These are phyloP conservation scores for Fusarium pseudograminearum DNA, from an alignment of 2,329 filamentous ascomycete species.

Conservation along the genomic window DNA sequence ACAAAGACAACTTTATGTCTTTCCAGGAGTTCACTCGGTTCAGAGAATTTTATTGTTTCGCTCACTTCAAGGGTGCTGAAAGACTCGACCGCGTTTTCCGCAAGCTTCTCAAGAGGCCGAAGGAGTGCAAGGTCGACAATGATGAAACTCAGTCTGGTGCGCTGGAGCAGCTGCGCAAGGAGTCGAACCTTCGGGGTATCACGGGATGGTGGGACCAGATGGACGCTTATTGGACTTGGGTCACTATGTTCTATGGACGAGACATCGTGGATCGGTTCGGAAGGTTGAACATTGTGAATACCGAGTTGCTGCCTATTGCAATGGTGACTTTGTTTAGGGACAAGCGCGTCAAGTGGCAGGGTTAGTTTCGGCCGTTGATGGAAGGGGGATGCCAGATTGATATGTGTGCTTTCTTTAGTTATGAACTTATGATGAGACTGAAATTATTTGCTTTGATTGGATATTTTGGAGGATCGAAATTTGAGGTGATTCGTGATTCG, in stretches of 20 bases:
- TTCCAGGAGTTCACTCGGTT: conserved; percentile 59
- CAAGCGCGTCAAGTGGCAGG: conserved; percentile 59
- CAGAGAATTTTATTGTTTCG: conserved; percentile 56
- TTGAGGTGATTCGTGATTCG: neutral
- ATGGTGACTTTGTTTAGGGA: conserved; percentile 60
- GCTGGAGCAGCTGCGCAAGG: conserved; percentile 34
- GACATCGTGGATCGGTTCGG: conserved; percentile 60
- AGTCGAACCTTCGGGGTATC: conserved; percentile 40
- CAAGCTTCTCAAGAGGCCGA: conserved; percentile 53
- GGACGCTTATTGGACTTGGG: conserved; percentile 62
- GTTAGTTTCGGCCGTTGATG: neutral
- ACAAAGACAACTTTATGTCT: conserved; percentile 56
- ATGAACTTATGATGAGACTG: neutral
- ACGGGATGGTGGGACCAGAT: conserved; percentile 49
- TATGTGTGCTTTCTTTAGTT: too few relatives aligned
- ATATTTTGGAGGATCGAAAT: rapidly evolving
- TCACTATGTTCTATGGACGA: conserved; percentile 58
- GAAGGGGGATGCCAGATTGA: neutral
- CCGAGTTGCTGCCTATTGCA: conserved; percentile 60
- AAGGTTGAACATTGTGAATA: conserved; percentile 59
- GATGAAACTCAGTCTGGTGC: conserved; percentile 43
- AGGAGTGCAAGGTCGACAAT: conserved; percentile 43
- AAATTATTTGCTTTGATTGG: neutral
- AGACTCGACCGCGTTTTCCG: conserved; percentile 53
- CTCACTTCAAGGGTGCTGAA: conserved; percentile 13